phyloP scores from a whole-genome alignment of 208 protist species.

The Tritrichomonas foetus region DNA sequence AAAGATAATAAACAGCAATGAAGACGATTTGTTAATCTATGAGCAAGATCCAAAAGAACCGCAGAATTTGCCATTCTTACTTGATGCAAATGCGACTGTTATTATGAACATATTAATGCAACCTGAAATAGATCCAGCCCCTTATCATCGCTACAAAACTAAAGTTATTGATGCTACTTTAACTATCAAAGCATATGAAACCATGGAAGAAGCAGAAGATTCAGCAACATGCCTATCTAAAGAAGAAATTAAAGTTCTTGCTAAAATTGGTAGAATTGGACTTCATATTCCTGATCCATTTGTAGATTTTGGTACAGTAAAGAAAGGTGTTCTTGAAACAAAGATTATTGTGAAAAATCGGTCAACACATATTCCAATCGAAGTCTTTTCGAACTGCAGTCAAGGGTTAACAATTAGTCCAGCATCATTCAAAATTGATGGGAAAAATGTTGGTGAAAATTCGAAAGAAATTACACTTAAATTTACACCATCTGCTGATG shows the following conservation, averaged over 20 bases:
- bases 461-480: not conserved
- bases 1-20: not conserved
- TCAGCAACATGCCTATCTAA: not conserved
- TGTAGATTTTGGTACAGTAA: not conserved
- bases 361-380: constrained; percentile 19
- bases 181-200: not conserved
- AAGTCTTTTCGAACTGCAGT: not conserved
- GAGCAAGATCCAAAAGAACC: constrained; percentile 12
- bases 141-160: not conserved
- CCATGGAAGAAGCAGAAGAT: not conserved
- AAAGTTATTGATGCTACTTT: not conserved
- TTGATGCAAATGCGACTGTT: not conserved
- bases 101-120: not conserved
- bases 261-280: not conserved
- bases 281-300: not conserved
- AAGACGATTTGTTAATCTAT: not conserved
- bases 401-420: not conserved
- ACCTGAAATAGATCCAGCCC: not conserved
- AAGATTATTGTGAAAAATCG: not conserved
- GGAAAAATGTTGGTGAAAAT: not conserved
- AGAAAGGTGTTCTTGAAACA: not conserved
- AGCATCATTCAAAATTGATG: not conserved
- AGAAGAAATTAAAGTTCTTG: not conserved
- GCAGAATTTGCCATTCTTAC: not conserved
- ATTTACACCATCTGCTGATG: not conserved